Evolutionary conservation across 176 grass and related monocot genomes (phyloP), one percentile per base, ranked within the genome.

Genomic region (Hyparrhenia diplandra): DNA sequence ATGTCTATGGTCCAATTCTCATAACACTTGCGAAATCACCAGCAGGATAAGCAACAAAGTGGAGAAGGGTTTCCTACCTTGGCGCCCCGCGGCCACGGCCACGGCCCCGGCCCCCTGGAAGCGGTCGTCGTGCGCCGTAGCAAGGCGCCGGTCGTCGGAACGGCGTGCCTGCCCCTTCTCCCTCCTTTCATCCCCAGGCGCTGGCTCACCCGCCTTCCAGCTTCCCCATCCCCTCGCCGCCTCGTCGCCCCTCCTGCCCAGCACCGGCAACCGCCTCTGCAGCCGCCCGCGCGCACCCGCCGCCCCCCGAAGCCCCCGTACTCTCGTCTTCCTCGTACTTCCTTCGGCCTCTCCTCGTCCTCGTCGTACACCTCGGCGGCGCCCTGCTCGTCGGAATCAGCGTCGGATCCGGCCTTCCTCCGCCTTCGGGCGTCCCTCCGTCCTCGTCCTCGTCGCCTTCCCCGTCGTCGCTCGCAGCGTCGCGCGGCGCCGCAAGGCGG

Each of bases 51-150:
- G 40, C 57, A 45, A 71, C 35, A 40, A 72, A 71, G 5, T 18
- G 16, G 25, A 64, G 73, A 46, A 32, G 54, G 20, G 14, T 2
- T n/a, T n/a, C n/a, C 3, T 78, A 99, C 96, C 96, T 81, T 88
- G 90, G 5, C 92, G 88, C n/a, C 5, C 84, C 88, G 4, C 92
- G 88, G 4, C 84, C 88, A 17, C 92, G 82, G 1, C 84, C 90
- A 21, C 92, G 79, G 18, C 84, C 90, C 16, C 92, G 82, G 52
- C 84, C 90, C 79, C 96, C 75, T 99, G 96, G 79, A 95, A 95
- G 14, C 96, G 92, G 76, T 99, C 96, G 51, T 99, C 96, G 84
- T 99, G 96, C 96, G 95, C n/a, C 95, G 90, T 99, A 99, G 88
- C n/a, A 99, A 99, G 7, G 96, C 88, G 51, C 96, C 96, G 4